Conservation (phyloP, 805 yeast genomes). For the Hanseniaspora thailandica region DNA sequence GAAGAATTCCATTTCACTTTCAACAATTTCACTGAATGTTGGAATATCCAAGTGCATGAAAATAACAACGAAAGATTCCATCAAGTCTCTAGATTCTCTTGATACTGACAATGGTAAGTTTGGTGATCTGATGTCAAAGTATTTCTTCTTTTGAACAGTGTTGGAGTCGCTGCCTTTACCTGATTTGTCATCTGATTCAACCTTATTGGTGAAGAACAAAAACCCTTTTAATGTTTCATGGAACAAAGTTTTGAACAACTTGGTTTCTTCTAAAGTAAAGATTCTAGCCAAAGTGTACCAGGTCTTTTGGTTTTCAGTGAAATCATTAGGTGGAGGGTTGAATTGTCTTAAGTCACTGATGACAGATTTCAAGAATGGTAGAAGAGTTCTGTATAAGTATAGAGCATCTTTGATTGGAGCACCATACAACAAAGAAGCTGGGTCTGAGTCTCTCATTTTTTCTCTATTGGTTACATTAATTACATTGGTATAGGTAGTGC, state of each 20-base stretch:
- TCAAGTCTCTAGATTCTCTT: conserved; percentile 85
- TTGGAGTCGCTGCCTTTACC: not conserved
- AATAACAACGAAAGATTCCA: conserved; percentile 90
- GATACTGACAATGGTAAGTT: conserved; percentile 75
- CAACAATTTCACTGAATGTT: conserved; percentile 84
- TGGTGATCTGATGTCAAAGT: conserved; percentile 64
- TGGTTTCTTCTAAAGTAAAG: conserved; percentile 72
- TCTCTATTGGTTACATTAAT: conserved; percentile 12
- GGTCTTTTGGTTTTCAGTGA: conserved; percentile 38
- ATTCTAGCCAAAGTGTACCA: conserved; percentile 85
- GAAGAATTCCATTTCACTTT: conserved; percentile 63
- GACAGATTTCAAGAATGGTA: conserved; percentile 82
- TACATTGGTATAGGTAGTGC: conserved; percentile 26
- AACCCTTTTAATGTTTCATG: conserved; percentile 76
- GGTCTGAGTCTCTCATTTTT: conserved; percentile 10
- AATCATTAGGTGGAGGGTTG: conserved; percentile 64
- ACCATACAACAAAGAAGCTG: conserved; percentile 14
- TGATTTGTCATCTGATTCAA: conserved; percentile 15
- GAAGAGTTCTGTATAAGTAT: conserved; percentile 71
- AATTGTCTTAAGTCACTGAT: conserved; percentile 81
- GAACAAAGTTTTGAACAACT: conserved; percentile 62
- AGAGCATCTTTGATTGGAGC: conserved; percentile 82
- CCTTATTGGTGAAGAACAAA: conserved; percentile 51
- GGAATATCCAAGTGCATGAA: conserved; percentile 91
- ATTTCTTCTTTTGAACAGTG: conserved; percentile 20